These are phyloP conservation scores for Pythium scleroteichum DNA, from an alignment of 352 stramenopile genomes.

Conservation along the genomic window DNA sequence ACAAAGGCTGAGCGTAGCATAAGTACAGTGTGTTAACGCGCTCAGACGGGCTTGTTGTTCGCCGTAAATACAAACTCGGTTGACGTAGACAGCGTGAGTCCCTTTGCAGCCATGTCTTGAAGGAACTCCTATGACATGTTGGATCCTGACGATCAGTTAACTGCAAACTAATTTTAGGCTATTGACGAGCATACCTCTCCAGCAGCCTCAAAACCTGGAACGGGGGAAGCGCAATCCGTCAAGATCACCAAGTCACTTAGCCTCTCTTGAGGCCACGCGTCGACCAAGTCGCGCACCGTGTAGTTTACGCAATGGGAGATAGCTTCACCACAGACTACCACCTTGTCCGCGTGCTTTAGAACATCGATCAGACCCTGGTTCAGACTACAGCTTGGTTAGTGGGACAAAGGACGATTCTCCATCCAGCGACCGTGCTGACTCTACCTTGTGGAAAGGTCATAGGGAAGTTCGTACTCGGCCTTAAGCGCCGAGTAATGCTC, in stretches of 20 bases:
- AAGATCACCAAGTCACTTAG: constrained; percentile 71
- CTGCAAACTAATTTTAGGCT: too few relatives aligned
- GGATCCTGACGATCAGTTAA: neutral
- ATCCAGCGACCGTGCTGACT: constrained; percentile 49
- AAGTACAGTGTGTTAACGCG: too few relatives aligned
- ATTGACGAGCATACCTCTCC: constrained; percentile 54
- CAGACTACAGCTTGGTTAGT: constrained; percentile 29
- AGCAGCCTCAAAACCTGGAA: constrained; percentile 68
- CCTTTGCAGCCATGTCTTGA: constrained; percentile 58
- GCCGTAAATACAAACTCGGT: constrained; percentile 39
- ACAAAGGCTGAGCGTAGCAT: too few relatives aligned
- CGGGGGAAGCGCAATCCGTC: constrained; percentile 71
- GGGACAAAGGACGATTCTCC: too few relatives aligned
- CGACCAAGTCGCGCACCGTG: constrained; percentile 91
- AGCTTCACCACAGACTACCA: constrained; percentile 94
- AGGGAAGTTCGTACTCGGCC: constrained; percentile 90
- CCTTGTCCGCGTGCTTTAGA: constrained; percentile 81
- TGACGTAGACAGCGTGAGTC: constrained; percentile 63
- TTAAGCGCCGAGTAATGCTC: constrained; percentile 96
- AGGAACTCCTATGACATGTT: constrained; percentile 47
- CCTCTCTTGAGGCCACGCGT: constrained; percentile 79
- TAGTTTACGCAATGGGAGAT: constrained; percentile 98
- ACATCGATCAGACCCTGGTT: constrained; percentile 86
- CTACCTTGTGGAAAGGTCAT: constrained; percentile 79
- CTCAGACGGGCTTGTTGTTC: too few relatives aligned